Base-by-base conservation (phyloP, 2,329 filamentous ascomycete species). In the Aphanoascus verrucosus region DNA sequence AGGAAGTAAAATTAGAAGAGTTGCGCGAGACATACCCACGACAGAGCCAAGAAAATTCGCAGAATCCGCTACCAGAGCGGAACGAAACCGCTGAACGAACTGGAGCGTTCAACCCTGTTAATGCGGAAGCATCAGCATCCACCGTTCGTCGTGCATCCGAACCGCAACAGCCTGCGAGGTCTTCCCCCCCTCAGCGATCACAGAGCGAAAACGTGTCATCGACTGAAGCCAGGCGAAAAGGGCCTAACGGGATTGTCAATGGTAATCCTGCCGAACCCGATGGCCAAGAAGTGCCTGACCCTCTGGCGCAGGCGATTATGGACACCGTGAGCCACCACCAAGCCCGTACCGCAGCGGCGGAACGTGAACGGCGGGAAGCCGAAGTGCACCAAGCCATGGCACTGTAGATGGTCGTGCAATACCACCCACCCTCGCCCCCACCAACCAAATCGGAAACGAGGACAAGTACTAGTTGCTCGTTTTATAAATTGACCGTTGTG, bases 1-100 rank as follows among this genome's bases (percentile, higher is more conserved):
- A 83, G 60, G 82, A 85, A 43, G 80, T 93, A n/a, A 82, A 81
- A 14, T 81, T 87, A 32, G 83, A 85, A 2, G 89, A 94, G 61
- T 58, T 81, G 9, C 65, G 63, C 14, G 64, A 67, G 11, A 31
- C 35, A 37, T 54, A 55, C 38, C 53, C 55, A 12, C 55, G 37
- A 14, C 41, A 43, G 49, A 43, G 48, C 38, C 28, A 56, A 31
- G 19, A 50, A 37, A 28, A n/a, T n/a, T 4, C 55, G 8, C 38
- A 57, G n/a, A 43, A 32, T 34, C 19, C 23, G 14, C 7, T 15
- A 5, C 8, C 11, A n/a, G 45, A 37, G 6, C 12, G 44, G 11
- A 34, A 19, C 17, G 51, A 53, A 12, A 14, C 15, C 1, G 5
- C 20, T 9, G 51, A 53, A 35, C 37, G 31, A 2, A 43, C n/a